phyloP scores from a whole-genome alignment of 805 yeast species.

The baker's yeast (Saccharomyces cerevisiae) region DNA sequence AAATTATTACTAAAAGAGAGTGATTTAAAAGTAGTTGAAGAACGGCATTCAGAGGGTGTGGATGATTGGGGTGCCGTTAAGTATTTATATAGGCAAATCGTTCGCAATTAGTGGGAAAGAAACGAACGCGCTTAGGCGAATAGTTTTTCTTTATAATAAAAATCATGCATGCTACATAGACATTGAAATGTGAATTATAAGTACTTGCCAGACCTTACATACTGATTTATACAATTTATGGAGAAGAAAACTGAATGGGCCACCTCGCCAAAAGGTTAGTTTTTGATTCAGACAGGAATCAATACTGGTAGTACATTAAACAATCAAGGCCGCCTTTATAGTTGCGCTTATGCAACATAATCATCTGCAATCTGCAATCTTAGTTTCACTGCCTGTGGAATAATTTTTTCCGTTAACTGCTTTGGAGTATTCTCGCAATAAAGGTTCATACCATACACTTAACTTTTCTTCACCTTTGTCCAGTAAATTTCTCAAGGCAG shows the following conservation, averaged over 20 bases:
- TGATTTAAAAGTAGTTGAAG: constrained; percentile 24
- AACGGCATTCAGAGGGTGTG: constrained; percentile 49
- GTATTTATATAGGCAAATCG: constrained; percentile 38
- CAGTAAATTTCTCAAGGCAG: constrained; percentile 19
- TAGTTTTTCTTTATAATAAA: background rate
- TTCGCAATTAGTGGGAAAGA: constrained; percentile 10
- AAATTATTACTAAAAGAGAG: constrained; percentile 45
- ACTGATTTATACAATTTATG: background rate
- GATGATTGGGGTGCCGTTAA: constrained; percentile 80
- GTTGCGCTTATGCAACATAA: background rate
- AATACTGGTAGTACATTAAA: background rate
- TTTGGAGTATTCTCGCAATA: constrained; percentile 12
- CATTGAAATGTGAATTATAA: background rate
- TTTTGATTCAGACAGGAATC: background rate
- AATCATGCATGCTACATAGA: background rate
- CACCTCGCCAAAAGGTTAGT: background rate
- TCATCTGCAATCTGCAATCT: background rate
- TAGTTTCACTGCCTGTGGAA: background rate
- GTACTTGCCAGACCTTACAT: background rate
- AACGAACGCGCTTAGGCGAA: background rate
- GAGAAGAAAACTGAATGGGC: background rate
- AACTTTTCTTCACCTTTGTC: constrained; percentile 9
- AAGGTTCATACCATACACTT: constrained; percentile 21
- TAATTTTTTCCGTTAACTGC: constrained; percentile 1
- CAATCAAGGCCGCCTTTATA: background rate